Base-by-base conservation (phyloP, 495 filamentous ascomycete species). In the Achaetomiella virescens region DNA sequence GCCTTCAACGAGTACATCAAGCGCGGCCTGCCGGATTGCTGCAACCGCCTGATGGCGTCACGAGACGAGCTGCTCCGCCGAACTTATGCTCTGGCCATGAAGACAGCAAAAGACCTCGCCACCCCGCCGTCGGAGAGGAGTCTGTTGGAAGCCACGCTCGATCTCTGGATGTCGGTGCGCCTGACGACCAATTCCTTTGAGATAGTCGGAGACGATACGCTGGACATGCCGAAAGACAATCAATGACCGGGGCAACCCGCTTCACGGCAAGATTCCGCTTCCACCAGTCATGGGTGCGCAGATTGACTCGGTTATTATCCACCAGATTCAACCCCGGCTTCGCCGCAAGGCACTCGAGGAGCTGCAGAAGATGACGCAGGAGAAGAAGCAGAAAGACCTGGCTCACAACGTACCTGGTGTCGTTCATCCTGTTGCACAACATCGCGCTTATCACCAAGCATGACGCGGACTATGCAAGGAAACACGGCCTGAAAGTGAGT, bases 281-380 rank as follows among this genome's bases (percentile, higher is more conserved):
- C 80, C 81, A 10, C 81, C 81, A 3, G 78, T 84, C 29, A 78
- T 84, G 77, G 78, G 78, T 31, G 79, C 79, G 25, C 81, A 84
- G 56, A 74, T 84, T 21, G 80, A 83, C 50, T 71, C 76, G 54
- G 71, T 84, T 31, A 67, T 82, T 31, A 81, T 83, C 41, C 76
- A 81, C 54, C 74, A 78, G 48, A 74, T 83, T 36, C 78, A 79
- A 44, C 68, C 77, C n/a, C 76, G 73, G 25, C 70, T 81, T 42
- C 76, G 78, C 7, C 76, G 76, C 33, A 74, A 72, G 57, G 70
- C 81, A 42, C 66, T 84, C n/a, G 77, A 81, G 42, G 74, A 75
- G 40, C 68, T 84, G 27, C 78, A 82, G 55, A 73, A 75, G 48
- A 79, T 82, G 58, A 78, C 77, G n/a, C 72, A 78, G 46, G 75